phyloP scores from a whole-genome alignment of 2,329 filamentous ascomycete species.

The Fusarium gaditjirri region DNA sequence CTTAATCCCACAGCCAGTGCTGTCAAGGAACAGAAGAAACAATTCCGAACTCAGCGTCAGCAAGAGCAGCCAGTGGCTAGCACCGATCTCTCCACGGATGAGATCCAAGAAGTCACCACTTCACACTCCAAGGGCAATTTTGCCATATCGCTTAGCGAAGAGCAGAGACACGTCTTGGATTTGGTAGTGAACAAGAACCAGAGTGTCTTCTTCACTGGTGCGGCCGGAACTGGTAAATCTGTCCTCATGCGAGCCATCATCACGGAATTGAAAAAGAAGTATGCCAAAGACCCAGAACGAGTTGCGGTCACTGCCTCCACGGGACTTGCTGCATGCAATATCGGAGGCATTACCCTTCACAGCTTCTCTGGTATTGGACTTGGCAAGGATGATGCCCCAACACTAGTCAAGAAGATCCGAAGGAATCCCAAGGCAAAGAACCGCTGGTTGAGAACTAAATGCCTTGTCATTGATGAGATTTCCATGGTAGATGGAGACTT shows the following conservation, averaged over 20 bases:
- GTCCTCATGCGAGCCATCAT: constrained; percentile 96
- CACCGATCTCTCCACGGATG: constrained; percentile 43
- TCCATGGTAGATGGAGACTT: constrained; percentile 98
- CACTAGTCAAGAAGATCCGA: constrained; percentile 90
- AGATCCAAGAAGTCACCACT: constrained; percentile 54
- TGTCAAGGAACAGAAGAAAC: constrained; percentile 76
- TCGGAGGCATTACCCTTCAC: constrained; percentile 94
- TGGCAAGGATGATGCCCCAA: constrained; percentile 85
- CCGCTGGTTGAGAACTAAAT: constrained; percentile 88
- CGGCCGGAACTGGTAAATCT: constrained; percentile 96
- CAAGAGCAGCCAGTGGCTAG: constrained; percentile 55
- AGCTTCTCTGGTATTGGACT: constrained; percentile 93
- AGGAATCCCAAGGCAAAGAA: constrained; percentile 87
- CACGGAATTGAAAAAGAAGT: constrained; percentile 79
- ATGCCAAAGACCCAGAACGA: constrained; percentile 79
- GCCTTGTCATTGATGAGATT: constrained; percentile 91
- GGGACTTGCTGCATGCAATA: constrained; percentile 94
- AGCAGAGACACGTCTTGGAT: constrained; percentile 85
- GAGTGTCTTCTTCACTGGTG: constrained; percentile 98
- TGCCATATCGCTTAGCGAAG: constrained; percentile 79
- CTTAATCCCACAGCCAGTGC: constrained; percentile 42
- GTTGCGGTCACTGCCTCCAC: constrained; percentile 96
- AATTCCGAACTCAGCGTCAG: constrained; percentile 68
- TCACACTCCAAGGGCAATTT: constrained; percentile 49
- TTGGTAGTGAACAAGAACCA: constrained; percentile 82